Percentiles rank a stretch among this genome's conserved stretches.
phyloP scores from a whole-genome alignment of 768 basidiomycete genomes.

The Suillus occidentalis region DNA sequence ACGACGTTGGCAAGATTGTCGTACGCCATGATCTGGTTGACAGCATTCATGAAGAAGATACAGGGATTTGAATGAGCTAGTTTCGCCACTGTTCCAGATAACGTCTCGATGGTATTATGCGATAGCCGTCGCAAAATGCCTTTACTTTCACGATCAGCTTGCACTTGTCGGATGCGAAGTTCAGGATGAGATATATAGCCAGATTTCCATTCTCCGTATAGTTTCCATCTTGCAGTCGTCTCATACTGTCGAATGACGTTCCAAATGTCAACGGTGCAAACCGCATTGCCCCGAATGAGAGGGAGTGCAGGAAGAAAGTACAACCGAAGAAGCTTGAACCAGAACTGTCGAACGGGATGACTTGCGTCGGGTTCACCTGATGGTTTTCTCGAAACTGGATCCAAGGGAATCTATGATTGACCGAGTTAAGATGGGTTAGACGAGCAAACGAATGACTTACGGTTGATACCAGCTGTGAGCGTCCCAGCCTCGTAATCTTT shows the following conservation, averaged over 20 bases:
- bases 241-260: slow-evolving; percentile 80
- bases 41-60: slow-evolving; percentile 84
- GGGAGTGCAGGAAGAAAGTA: slow-evolving; percentile 88
- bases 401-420: slow-evolving; percentile 42
- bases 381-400: slow-evolving; percentile 63
- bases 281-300: slow-evolving; percentile 81
- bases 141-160: slow-evolving; percentile 87
- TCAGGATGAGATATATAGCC: slow-evolving; percentile 77
- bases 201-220: slow-evolving; percentile 95
- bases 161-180: slow-evolving; percentile 74
- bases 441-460: slow-evolving; percentile 34
- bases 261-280: slow-evolving; percentile 93
- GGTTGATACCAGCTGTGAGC: slow-evolving; percentile 56
- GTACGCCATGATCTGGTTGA: slow-evolving; percentile 95
- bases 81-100: slow-evolving; percentile 89
- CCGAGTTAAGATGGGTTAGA: slow-evolving; percentile 6
- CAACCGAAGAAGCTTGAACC: slow-evolving; percentile 77
- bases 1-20: slow-evolving; percentile 90
- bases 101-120: slow-evolving; percentile 76
- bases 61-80: slow-evolving; percentile 93
- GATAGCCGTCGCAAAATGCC: slow-evolving; percentile 86
- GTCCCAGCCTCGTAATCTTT: slow-evolving; percentile 79
- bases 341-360: slow-evolving; percentile 70
- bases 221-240: slow-evolving; percentile 76
- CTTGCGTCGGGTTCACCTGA: slow-evolving; percentile 52